A percentile compares a stretch with the other conserved stretches of the same genome.
phyloP scores from a whole-genome alignment of 139 green algal genomes.

The Medakamo hakoo region DNA sequence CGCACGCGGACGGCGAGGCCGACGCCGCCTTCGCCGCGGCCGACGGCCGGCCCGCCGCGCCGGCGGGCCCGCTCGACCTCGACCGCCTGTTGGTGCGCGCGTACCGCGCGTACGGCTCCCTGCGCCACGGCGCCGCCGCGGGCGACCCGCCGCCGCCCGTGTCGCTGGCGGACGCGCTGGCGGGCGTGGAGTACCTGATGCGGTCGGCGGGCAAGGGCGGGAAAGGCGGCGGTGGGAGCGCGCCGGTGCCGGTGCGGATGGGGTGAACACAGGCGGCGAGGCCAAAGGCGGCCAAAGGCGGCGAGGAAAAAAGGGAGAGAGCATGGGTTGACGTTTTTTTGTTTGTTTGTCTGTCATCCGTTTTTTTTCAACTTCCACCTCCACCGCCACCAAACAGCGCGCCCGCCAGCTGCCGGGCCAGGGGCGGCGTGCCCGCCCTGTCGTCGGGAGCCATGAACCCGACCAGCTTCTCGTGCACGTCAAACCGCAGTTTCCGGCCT shows the following conservation, averaged over 20 bases:
- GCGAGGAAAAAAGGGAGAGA: neutral
- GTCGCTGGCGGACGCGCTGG: neutral
- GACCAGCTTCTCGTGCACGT: conserved; percentile 79
- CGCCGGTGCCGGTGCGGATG: neutral
- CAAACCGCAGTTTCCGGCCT: conserved; percentile 74
- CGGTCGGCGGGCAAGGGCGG: neutral
- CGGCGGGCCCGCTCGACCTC: neutral
- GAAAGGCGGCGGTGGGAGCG: neutral
- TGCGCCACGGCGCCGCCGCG: neutral
- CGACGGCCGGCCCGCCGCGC: too few relatives aligned
- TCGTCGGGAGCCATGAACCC: conserved; percentile 72
- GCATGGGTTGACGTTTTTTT: neutral
- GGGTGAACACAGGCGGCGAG: neutral
- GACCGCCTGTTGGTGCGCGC: neutral
- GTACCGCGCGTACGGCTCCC: neutral
- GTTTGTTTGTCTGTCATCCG: too few relatives aligned
- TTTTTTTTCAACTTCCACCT: neutral
- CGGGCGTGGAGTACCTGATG: neutral
- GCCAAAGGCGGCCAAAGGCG: too few relatives aligned
- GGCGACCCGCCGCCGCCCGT: neutral
- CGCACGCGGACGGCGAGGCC: neutral
- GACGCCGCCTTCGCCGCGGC: neutral
- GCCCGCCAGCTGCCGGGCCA: neutral
- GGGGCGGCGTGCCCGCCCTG: neutral
- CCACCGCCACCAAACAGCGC: neutral